These are phyloP conservation scores for Exsudoporus frostii DNA, from an alignment of 768 basidiomycete genomes.

Conservation along the genomic window DNA sequence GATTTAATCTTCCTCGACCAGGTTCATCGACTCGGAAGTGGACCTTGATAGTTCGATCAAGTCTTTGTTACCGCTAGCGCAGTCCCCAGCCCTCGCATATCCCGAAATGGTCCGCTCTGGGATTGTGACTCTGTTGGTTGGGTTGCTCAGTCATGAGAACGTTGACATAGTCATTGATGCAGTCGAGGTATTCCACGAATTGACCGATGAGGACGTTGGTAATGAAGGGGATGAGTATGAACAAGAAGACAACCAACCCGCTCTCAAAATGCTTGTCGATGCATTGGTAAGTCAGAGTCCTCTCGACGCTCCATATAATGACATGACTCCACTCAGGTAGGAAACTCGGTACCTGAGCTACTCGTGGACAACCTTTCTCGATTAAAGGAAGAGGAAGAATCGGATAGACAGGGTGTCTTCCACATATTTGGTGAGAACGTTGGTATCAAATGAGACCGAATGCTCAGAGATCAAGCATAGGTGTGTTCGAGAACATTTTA, in stretches of 20 bases:
- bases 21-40: constrained; percentile 98
- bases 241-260: constrained; percentile 57
- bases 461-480: constrained; percentile 35
- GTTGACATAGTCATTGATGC: constrained; percentile 96
- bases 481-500: constrained; percentile 90
- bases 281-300: constrained; percentile 56
- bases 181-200: constrained; percentile 87
- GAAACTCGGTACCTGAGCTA: constrained; percentile 80
- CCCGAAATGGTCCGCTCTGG: constrained; percentile 84
- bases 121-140: constrained; percentile 65
- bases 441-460: background rate
- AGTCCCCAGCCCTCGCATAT: constrained; percentile 79
- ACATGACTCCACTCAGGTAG: constrained; percentile 50
- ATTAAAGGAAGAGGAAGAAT: constrained; percentile 87
- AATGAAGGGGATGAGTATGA: constrained; percentile 69
- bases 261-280: constrained; percentile 72
- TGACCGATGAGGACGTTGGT: constrained; percentile 95
- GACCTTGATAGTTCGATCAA: constrained; percentile 89
- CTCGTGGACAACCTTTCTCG: constrained; percentile 86
- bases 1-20: constrained; percentile 31
- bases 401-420: constrained; percentile 89
- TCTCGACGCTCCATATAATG: background rate
- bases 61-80: constrained; percentile 82
- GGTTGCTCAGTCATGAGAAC: constrained; percentile 93
- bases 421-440: constrained; percentile 71